These are phyloP conservation scores for Neopestalotiopsis rosae DNA, from an alignment of 2,329 filamentous ascomycete genomes.

Conservation along the genomic window DNA sequence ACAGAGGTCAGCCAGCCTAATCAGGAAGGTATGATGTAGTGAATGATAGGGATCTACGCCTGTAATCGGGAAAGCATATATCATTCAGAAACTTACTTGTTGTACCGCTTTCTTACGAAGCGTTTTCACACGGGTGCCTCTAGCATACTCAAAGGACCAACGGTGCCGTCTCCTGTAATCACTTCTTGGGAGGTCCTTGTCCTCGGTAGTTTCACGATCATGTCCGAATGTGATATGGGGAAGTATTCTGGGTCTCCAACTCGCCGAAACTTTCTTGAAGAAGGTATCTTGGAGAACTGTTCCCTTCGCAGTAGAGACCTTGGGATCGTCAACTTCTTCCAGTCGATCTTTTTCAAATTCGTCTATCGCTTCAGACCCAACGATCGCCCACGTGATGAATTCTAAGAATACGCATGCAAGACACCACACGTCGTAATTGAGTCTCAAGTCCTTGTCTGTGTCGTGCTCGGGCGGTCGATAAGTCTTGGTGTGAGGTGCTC, in stretches of 20 bases:
- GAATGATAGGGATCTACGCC: too few species aligned
- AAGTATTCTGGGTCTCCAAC: too few species aligned
- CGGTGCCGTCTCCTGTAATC: not conserved
- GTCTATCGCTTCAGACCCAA: not conserved
- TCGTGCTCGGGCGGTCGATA: conserved; percentile 24
- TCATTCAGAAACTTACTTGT: too few species aligned
- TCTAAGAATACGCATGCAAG: conserved; percentile 31
- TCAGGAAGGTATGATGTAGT: not conserved
- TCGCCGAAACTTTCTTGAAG: too few species aligned
- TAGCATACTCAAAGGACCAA: not conserved
- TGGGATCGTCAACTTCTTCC: too few species aligned
- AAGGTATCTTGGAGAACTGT: too few species aligned
- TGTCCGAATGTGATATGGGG: not conserved
- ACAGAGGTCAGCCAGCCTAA: too few species aligned
- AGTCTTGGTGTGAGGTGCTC: conserved; percentile 20
- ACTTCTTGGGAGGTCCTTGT: too few species aligned
- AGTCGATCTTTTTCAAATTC: too few species aligned
- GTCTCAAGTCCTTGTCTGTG: conserved; percentile 11
- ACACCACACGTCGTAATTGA: conserved; percentile 28
- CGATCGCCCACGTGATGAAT: conserved; percentile 27
- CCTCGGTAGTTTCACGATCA: too few species aligned
- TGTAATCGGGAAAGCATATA: too few species aligned
- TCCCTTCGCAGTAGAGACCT: too few species aligned
- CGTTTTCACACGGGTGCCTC: not conserved
- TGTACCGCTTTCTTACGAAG: not conserved